Percentiles rank a stretch among this genome's conserved stretches.
Evolutionary conservation across 2,329 filamentous ascomycete genomes (phyloP).

Genomic region (Penicillium sp.): DNA sequence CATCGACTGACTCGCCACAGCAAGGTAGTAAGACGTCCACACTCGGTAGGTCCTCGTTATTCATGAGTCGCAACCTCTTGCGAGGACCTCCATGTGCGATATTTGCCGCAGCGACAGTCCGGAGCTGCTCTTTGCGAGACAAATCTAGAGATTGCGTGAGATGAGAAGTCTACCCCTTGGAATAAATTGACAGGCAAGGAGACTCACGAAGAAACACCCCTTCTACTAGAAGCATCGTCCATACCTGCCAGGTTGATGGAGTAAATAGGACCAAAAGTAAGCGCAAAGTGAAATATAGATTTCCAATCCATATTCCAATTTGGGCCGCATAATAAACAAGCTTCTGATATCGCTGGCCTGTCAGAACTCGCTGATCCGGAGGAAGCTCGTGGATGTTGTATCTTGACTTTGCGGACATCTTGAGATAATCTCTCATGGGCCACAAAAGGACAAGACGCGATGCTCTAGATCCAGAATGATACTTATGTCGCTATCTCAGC

Average conservation of each 20-base stretch:
- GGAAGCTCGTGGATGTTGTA: constrained; percentile 23
- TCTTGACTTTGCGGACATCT: constrained; percentile 3
- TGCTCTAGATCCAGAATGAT: neutral
- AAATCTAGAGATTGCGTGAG: constrained; percentile 9
- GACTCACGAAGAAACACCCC: constrained; percentile 23
- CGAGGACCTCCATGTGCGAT: constrained; percentile 8
- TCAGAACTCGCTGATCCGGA: constrained; percentile 11
- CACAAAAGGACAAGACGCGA: neutral
- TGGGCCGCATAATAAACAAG: constrained; percentile 15
- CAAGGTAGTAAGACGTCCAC: constrained; percentile 56
- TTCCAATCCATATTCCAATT: constrained; percentile 15
- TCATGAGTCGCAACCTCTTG: constrained; percentile 21
- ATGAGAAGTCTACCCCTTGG: neutral
- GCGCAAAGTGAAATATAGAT: constrained; percentile 22
- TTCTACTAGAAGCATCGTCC: constrained; percentile 26
- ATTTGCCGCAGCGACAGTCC: constrained; percentile 19
- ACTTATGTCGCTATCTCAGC: neutral
- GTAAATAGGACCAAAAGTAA: constrained; percentile 10
- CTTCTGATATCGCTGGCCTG: constrained; percentile 15
- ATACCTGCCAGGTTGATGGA: constrained; percentile 22
- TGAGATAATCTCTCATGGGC: neutral
- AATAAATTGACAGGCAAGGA: neutral
- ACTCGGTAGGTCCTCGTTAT: constrained; percentile 44
- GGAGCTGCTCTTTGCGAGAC: constrained; percentile 21
- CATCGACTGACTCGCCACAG: constrained; percentile 53